phyloP scores from a whole-genome alignment of 768 basidiomycete genomes.

The Hypholoma fasciculare region DNA sequence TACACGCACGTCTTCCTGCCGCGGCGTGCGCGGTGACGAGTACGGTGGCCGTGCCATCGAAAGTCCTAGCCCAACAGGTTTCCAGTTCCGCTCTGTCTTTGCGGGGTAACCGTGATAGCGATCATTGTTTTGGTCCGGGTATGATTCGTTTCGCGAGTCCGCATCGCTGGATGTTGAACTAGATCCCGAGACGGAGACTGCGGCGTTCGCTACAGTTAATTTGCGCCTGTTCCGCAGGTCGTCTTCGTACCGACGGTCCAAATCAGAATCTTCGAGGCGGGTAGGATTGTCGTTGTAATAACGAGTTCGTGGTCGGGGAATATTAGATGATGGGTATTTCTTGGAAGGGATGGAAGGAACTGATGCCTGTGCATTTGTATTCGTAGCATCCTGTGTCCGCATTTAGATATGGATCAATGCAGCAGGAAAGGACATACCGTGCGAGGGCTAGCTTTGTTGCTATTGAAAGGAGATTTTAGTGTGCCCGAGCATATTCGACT shows the following conservation, averaged over 20 bases:
- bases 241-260: slow-evolving; percentile 41
- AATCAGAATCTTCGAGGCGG: slow-evolving; percentile 42
- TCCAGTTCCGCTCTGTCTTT: neutral
- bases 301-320: slow-evolving; percentile 33
- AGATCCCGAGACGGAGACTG: slow-evolving; percentile 39
- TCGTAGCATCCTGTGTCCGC: neutral
- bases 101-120: neutral
- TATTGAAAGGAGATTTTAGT: slow-evolving; percentile 18
- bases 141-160: slow-evolving; percentile 15
- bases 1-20: neutral
- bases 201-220: slow-evolving; percentile 45
- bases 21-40: neutral
- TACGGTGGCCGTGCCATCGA: slow-evolving; percentile 11
- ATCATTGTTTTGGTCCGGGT: neutral
- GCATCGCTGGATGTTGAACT: slow-evolving; percentile 38
- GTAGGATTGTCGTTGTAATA: slow-evolving; percentile 22
- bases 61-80: slow-evolving; percentile 23
- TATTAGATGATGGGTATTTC: slow-evolving; percentile 25
- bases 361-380: neutral
- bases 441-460: slow-evolving; percentile 9
- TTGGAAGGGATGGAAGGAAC: neutral
- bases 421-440: slow-evolving; percentile 10
- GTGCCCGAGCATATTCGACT: slow-evolving; percentile 26
- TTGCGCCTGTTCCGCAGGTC: slow-evolving; percentile 37
- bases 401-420: neutral